phyloP scores from a whole-genome alignment of 371 early-diverging fungal genomes.

The Lichtheimia ramosa region DNA sequence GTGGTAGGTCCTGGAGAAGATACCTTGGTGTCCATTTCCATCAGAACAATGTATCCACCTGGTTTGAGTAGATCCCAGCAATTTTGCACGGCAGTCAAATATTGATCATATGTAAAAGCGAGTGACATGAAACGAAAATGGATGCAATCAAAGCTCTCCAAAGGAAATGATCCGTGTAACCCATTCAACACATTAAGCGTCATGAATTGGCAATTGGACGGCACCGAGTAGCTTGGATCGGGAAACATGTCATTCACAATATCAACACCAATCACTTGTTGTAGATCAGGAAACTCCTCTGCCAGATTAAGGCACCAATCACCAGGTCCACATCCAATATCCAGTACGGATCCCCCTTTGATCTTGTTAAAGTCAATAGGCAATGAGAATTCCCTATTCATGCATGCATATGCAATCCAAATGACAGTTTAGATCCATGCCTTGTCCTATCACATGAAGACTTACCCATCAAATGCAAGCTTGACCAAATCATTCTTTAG shows the following conservation, averaged over 20 bases:
- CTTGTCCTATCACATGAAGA: not conserved
- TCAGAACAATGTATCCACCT: conserved; percentile 25
- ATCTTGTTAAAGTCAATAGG: conserved; percentile 22
- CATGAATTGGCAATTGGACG: conserved; percentile 25
- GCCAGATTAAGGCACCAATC: conserved; percentile 39
- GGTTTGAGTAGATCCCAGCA: conserved; percentile 31
- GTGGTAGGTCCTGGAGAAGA: conserved; percentile 34
- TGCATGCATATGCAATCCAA: not conserved
- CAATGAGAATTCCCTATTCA: conserved; percentile 23
- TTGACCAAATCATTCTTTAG: conserved; percentile 33
- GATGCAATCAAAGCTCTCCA: conserved; percentile 22
- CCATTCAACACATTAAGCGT: conserved; percentile 22
- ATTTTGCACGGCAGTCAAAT: conserved; percentile 18
- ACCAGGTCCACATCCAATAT: conserved; percentile 48
- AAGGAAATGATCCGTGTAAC: not conserved
- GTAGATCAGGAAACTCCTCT: conserved; percentile 20
- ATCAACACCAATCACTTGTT: conserved; percentile 31
- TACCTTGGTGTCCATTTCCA: conserved; percentile 33
- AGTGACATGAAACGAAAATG: conserved; percentile 36
- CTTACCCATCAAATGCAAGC: conserved; percentile 36
- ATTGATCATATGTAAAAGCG: conserved; percentile 26
- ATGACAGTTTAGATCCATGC: not conserved
- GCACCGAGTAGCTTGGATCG: conserved; percentile 14
- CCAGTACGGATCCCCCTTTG: conserved; percentile 29
- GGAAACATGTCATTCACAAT: conserved; percentile 24